Conservation (phyloP, 768 basidiomycete species). For the Lentinula aciculospora region DNA sequence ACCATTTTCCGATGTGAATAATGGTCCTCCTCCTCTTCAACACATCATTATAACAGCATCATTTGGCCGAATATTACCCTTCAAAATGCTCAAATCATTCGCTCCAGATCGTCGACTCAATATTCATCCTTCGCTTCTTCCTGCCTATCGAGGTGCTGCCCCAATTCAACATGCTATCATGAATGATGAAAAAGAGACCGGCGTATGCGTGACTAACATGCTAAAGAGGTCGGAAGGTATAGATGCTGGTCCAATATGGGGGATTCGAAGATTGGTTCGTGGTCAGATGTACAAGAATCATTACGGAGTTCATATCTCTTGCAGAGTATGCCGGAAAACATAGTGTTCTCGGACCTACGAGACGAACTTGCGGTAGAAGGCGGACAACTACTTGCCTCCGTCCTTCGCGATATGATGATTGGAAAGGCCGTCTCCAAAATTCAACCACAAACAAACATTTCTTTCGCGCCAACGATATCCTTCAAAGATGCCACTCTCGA, state of each 20-base stretch:
- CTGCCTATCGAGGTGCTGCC: slow-evolving; percentile 83
- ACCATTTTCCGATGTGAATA: slow-evolving; percentile 20
- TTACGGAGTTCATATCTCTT: not conserved
- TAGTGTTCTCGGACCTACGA: slow-evolving; percentile 51
- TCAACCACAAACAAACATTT: slow-evolving; percentile 36
- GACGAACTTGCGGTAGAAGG: slow-evolving; percentile 56
- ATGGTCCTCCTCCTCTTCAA: slow-evolving; percentile 23
- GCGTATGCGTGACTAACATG: slow-evolving; percentile 81
- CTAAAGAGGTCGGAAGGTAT: slow-evolving; percentile 62
- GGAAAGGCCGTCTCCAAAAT: slow-evolving; percentile 41
- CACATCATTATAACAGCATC: slow-evolving; percentile 83
- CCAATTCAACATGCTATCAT: slow-evolving; percentile 83
- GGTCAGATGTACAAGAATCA: too few relatives aligned
- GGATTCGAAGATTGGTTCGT: slow-evolving; percentile 45
- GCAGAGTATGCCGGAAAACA: slow-evolving; percentile 48
- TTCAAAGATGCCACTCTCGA: slow-evolving; percentile 46
- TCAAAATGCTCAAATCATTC: slow-evolving; percentile 57
- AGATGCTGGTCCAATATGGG: slow-evolving; percentile 76
- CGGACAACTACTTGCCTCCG: slow-evolving; percentile 64
- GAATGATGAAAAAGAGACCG: slow-evolving; percentile 61
- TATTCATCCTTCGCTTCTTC: slow-evolving; percentile 86
- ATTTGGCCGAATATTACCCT: slow-evolving; percentile 81
- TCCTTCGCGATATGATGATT: slow-evolving; percentile 56
- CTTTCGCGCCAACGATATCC: slow-evolving; percentile 58
- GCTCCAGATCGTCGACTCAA: slow-evolving; percentile 59